Conservation (phyloP, 371 early-diverging fungal genomes). For the Polyrhizophydium stewartii region DNA sequence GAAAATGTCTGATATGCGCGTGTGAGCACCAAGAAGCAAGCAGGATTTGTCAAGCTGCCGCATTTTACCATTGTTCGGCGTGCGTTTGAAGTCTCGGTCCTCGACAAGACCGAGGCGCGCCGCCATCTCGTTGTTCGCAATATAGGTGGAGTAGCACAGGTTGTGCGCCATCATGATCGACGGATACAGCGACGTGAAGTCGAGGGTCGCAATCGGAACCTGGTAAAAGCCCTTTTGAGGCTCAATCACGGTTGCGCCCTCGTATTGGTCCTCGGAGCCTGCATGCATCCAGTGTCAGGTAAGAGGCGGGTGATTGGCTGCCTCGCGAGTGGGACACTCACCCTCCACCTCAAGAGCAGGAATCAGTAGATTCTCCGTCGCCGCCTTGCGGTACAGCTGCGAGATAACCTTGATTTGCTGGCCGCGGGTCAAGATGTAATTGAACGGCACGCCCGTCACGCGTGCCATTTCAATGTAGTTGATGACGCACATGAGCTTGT, state of each 20-base stretch:
- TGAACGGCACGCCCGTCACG: slow-evolving; percentile 94
- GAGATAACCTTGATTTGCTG: slow-evolving; percentile 98
- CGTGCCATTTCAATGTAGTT: slow-evolving; percentile 99
- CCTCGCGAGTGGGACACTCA: slow-evolving; percentile 9
- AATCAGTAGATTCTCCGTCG: slow-evolving; percentile 81
- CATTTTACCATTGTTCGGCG: slow-evolving; percentile 76
- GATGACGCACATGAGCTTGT: slow-evolving; percentile 96
- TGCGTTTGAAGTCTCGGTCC: slow-evolving; percentile 79
- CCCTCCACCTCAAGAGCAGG: slow-evolving; percentile 84
- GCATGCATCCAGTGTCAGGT: background rate
- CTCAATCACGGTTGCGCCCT: slow-evolving; percentile 99
- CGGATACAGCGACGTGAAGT: slow-evolving; percentile 99
- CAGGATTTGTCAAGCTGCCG: slow-evolving; percentile 3
- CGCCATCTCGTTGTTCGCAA: slow-evolving; percentile 33
- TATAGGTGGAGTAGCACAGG: slow-evolving; percentile 96
- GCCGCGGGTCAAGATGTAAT: slow-evolving; percentile 93
- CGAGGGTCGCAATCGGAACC: slow-evolving; percentile 96
- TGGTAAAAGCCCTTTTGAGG: slow-evolving; percentile 97
- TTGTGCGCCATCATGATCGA: slow-evolving; percentile 99
- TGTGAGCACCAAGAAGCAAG: background rate
- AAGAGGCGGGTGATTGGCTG: background rate
- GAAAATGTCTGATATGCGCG: slow-evolving; percentile 4
- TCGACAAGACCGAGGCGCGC: slow-evolving; percentile 62
- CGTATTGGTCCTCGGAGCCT: slow-evolving; percentile 86
- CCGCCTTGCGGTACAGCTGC: slow-evolving; percentile 92